phyloP scores from a whole-genome alignment of 2,329 filamentous ascomycete genomes.

The Macrophomina phaseolina region DNA sequence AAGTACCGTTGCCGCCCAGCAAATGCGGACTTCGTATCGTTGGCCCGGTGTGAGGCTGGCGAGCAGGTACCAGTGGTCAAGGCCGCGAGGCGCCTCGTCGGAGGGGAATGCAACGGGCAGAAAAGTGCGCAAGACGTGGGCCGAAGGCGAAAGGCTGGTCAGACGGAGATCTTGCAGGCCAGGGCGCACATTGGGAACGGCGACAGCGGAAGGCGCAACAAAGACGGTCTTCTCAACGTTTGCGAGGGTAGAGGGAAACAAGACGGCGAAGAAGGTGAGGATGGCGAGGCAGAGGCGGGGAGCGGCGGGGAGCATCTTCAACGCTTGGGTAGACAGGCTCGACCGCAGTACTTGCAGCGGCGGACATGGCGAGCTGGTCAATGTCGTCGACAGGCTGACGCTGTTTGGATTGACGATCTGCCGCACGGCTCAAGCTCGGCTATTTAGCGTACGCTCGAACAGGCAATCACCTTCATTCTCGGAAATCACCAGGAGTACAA shows the following conservation, averaged over 20 bases:
- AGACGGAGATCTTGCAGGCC: constrained; percentile 68
- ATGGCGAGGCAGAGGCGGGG: not conserved
- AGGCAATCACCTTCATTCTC: not conserved
- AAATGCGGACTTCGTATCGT: constrained; percentile 89
- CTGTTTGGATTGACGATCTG: constrained; percentile 11
- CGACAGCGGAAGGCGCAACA: constrained; percentile 67
- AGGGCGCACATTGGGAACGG: constrained; percentile 62
- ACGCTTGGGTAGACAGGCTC: constrained; percentile 24
- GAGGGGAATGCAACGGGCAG: constrained; percentile 73
- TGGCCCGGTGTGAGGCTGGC: constrained; percentile 71
- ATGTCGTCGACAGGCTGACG: constrained; percentile 10
- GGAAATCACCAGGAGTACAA: too few relatives aligned
- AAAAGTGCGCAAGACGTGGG: constrained; percentile 63
- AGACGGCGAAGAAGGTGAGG: not conserved
- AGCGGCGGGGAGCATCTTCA: constrained; percentile 25
- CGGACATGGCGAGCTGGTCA: constrained; percentile 23
- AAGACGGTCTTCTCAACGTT: constrained; percentile 96
- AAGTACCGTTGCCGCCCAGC: constrained; percentile 90
- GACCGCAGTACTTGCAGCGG: constrained; percentile 24
- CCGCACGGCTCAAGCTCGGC: constrained; percentile 6
- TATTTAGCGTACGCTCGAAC: not conserved
- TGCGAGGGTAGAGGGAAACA: constrained; percentile 49
- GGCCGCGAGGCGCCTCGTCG: constrained; percentile 58
- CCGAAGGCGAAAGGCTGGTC: constrained; percentile 65
- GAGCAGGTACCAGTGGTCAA: constrained; percentile 79